These are phyloP conservation scores for Ceratobasidium sp. DNA, from an alignment of 1,284 basidiomycete species.

Conservation along the genomic window DNA sequence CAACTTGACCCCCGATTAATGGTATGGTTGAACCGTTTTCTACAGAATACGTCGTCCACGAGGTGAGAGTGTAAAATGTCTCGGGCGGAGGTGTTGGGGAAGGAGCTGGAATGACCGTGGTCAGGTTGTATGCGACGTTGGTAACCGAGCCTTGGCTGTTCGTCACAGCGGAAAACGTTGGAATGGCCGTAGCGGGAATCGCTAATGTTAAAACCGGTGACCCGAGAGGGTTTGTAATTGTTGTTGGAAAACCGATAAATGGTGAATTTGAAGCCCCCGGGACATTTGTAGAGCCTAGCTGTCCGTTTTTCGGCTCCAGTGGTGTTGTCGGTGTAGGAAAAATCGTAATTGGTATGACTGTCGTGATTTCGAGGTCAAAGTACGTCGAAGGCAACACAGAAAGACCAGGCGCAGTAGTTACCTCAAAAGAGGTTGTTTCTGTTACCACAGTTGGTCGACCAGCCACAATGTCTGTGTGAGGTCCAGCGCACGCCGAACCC, in stretches of 20 bases:
- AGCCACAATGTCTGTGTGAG: too few species aligned
- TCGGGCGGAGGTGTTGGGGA: neutral
- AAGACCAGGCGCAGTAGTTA: too few species aligned
- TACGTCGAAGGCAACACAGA: too few species aligned
- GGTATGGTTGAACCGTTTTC: constrained; percentile 16
- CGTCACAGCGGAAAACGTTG: neutral
- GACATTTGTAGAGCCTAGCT: too few species aligned
- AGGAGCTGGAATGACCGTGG: neutral
- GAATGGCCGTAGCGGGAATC: neutral
- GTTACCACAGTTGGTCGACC: too few species aligned
- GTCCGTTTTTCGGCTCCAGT: too few species aligned
- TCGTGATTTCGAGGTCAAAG: too few species aligned
- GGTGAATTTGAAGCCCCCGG: neutral
- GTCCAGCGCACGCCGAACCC: too few species aligned
- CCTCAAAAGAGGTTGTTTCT: too few species aligned
- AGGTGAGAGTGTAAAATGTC: neutral
- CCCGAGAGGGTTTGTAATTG: too few species aligned
- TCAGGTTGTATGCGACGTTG: neutral
- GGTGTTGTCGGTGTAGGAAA: too few species aligned
- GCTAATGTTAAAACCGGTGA: neutral
- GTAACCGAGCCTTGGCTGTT: neutral
- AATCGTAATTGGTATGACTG: too few species aligned
- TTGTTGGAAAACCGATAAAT: neutral
- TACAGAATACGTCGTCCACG: neutral
- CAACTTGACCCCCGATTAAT: neutral